A percentile compares a stretch with the other conserved stretches of the same genome.
These are phyloP conservation scores for Mariannaea sp. DNA, from an alignment of 2,329 filamentous ascomycete species.

Conservation along the genomic window DNA sequence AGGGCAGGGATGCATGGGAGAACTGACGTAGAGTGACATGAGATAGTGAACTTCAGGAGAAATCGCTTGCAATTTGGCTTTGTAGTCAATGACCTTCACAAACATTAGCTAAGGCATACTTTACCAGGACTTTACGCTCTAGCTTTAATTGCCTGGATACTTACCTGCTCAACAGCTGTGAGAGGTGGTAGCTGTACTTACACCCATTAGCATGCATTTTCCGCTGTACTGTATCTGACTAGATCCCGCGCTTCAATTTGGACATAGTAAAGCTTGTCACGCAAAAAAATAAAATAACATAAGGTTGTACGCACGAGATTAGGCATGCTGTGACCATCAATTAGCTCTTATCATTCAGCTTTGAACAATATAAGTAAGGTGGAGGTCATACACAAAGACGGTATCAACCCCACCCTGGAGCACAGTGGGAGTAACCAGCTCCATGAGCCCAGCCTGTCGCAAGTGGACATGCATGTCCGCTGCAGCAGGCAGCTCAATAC, in stretches of 20 bases:
- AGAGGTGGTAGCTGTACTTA: conserved; percentile 21
- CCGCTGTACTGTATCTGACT: too few relatives aligned
- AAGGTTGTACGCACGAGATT: conserved; percentile 55
- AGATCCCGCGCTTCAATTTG: too few relatives aligned
- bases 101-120: neutral
- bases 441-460: conserved; percentile 69
- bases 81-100: conserved; percentile 66
- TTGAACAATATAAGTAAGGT: conserved; percentile 16
- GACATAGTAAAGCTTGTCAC: too few relatives aligned
- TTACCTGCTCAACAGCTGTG: conserved; percentile 17
- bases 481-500: conserved; percentile 60
- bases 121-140: neutral
- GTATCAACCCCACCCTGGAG: conserved; percentile 68
- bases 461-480: conserved; percentile 76
- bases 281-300: conserved; percentile 15
- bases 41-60: conserved; percentile 69
- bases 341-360: conserved; percentile 27
- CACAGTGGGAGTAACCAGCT: conserved; percentile 56
- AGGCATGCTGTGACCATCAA: conserved; percentile 51
- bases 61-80: conserved; percentile 61
- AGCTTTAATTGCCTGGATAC: conserved; percentile 14
- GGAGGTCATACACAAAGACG: conserved; percentile 53
- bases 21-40: conserved; percentile 69
- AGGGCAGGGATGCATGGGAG: neutral
- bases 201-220: neutral